Evolutionary conservation across 1,139 yeast species (phyloP).

Genomic region (Martiniozyma asiatica): DNA sequence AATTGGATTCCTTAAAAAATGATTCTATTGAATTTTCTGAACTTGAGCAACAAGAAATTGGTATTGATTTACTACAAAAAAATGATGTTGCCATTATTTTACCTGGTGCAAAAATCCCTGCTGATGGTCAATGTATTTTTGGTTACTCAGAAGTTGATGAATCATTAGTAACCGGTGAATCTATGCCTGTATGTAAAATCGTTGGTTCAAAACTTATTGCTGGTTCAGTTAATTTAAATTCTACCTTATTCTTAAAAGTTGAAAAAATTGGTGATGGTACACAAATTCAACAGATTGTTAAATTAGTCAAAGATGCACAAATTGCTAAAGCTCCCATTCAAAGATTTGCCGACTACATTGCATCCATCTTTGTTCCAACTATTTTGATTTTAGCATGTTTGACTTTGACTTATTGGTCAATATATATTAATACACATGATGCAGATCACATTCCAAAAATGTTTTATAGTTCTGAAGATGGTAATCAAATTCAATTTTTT

Average conservation of each 20-base stretch:
- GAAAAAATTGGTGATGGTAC: slow-evolving; percentile 70
- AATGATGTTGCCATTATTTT: slow-evolving; percentile 66
- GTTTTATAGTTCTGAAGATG: slow-evolving; percentile 44
- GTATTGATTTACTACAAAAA: slow-evolving; percentile 66
- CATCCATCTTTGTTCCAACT: slow-evolving; percentile 76
- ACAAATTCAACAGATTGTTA: slow-evolving; percentile 76
- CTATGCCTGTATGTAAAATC: slow-evolving; percentile 55
- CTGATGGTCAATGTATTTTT: slow-evolving; percentile 70
- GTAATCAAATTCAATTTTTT: slow-evolving; percentile 37
- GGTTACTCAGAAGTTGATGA: slow-evolving; percentile 85
- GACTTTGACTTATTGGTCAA: slow-evolving; percentile 65
- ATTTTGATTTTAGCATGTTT: slow-evolving; percentile 48
- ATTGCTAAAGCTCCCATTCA: slow-evolving; percentile 84
- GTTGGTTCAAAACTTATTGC: slow-evolving; percentile 63
- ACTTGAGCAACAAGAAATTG: slow-evolving; percentile 26
- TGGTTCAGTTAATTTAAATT: slow-evolving; percentile 81
- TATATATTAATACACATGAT: slow-evolving; percentile 22
- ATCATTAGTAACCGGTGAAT: slow-evolving; percentile 83
- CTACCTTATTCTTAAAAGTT: slow-evolving; percentile 58
- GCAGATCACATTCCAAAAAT: slow-evolving; percentile 35
- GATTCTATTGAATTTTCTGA: slow-evolving; percentile 9
- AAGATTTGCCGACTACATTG: slow-evolving; percentile 72
- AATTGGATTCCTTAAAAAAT: slow-evolving; percentile 4
- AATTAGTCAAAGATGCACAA: slow-evolving; percentile 82
- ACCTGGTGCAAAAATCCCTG: slow-evolving; percentile 85